A percentile compares a stretch with the other conserved stretches of the same genome.
Conservation (phyloP, 2,329 filamentous ascomycete species). For the Phaeomoniella chlamydospora region DNA sequence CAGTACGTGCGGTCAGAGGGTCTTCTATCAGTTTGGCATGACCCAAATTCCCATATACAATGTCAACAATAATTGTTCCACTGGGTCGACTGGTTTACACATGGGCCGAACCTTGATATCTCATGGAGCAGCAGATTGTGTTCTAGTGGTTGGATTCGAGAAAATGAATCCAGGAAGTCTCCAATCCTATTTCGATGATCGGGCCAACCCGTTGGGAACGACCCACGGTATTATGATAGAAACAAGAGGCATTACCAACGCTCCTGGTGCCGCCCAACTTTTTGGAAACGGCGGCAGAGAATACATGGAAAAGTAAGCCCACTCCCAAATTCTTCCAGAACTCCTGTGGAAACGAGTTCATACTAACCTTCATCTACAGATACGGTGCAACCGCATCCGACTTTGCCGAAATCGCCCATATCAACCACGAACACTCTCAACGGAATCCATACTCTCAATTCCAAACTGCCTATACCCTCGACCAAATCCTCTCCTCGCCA, state of each 20-base stretch:
- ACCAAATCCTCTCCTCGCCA: conserved; percentile 61
- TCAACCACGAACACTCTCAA: conserved; percentile 86
- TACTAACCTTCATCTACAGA: conserved; percentile 23
- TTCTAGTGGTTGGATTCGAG: conserved; percentile 89
- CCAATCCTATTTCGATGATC: conserved; percentile 71
- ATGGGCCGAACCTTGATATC: conserved; percentile 70
- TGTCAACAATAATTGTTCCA: conserved; percentile 89
- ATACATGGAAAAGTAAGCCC: conserved; percentile 75
- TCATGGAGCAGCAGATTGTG: conserved; percentile 70
- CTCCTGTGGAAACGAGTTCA: conserved; percentile 3
- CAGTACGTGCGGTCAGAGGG: conserved; percentile 84
- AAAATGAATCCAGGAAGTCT: conserved; percentile 94
- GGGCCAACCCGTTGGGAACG: conserved; percentile 63
- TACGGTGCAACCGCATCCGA: conserved; percentile 72
- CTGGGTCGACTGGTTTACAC: conserved; percentile 78
- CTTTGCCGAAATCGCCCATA: conserved; percentile 84
- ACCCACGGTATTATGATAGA: conserved; percentile 65
- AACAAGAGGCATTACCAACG: conserved; percentile 67
- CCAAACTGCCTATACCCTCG: conserved; percentile 74
- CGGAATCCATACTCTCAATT: conserved; percentile 98
- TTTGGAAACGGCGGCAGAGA: conserved; percentile 89
- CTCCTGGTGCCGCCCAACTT: conserved; percentile 77
- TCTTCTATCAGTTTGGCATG: conserved; percentile 99
- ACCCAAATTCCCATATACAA: conserved; percentile 94
- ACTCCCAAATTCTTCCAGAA: neutral